Evolutionary conservation across 495 filamentous ascomycete genomes (phyloP), one percentile per base, ranked within the genome.

Genomic region (Hypoxylon crocopeplum): DNA sequence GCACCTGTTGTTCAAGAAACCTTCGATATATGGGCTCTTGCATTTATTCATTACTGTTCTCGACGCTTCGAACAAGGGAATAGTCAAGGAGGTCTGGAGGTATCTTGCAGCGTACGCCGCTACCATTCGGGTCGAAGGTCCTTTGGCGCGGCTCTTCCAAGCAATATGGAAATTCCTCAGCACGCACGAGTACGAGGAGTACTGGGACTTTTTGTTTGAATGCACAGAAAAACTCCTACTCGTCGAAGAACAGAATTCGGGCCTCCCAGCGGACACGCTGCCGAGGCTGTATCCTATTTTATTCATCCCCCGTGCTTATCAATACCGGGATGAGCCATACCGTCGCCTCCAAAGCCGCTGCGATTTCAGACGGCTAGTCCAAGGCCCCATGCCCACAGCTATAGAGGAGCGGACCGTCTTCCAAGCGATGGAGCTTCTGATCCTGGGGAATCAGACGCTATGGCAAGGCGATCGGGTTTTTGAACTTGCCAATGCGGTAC

Each of bases 71-170:
- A 68, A 70, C 13, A 64, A 60, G 25, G 68, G 61, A 20, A 65
- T 70, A 30, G 66, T 70, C 16, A 70, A 70, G 30, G 68, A 70
- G 40, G 48, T 68, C 16, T 70, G 68, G 68, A 52, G 61, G 30
- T 70, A 70, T 47, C 47, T 70, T 30, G 65, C 68, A 10, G 68
- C 64, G 13, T 70, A 70, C 44, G 56, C 68, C 12, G 41, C 55
- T 12, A 62, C 64, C 1, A 22, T 63, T 29, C 50, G 34, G 29
- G 36, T 55, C 19, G 57, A 68, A 0, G 61, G 68, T 3, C 64
- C 68, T 6, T 24, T 70, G 13, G 54, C 58, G 10, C 64, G 68
- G 15, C 48, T 70, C 10, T 65, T 70, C 21, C 64, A 70, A 29
- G 68, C 53, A 12, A 56, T 70, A 22, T 66, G 61, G 33, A 68